phyloP scores from a whole-genome alignment of 148 eudicot species.

The Beta vulgaris region DNA sequence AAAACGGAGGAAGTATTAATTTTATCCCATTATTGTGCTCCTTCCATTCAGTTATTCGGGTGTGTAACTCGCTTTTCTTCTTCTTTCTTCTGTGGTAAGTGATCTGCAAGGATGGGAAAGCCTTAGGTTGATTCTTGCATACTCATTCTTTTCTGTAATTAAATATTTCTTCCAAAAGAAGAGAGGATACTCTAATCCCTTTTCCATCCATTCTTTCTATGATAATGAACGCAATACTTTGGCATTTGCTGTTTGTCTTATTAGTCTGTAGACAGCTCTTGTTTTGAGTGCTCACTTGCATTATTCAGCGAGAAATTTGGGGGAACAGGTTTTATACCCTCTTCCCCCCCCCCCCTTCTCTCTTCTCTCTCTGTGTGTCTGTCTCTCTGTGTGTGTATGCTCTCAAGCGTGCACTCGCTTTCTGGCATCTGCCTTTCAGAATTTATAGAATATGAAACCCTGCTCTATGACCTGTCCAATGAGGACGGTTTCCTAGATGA shows the following conservation, averaged over 20 bases:
- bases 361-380: too few relatives aligned
- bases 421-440: not conserved
- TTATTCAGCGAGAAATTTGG: too few relatives aligned
- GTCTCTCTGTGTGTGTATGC: not conserved
- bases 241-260: not conserved
- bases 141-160: not conserved
- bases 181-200: not conserved
- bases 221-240: not conserved
- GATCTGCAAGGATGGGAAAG: too few relatives aligned
- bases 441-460: not conserved
- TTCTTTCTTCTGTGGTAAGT: too few relatives aligned
- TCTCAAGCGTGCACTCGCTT: not conserved
- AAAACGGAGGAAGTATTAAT: too few relatives aligned
- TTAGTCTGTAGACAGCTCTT: not conserved
- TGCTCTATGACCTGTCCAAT: not conserved
- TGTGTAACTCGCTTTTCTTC: too few relatives aligned
- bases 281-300: slow-evolving; percentile 1
- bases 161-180: not conserved
- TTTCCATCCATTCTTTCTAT: not conserved
- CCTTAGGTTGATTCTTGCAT: too few relatives aligned
- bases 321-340: too few relatives aligned
- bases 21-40: too few relatives aligned
- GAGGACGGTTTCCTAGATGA: not conserved
- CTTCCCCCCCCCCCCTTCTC: too few relatives aligned
- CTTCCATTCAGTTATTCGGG: too few relatives aligned